These are phyloP conservation scores for Lojkania enalia DNA, from an alignment of 2,329 filamentous ascomycete genomes.

Conservation along the genomic window DNA sequence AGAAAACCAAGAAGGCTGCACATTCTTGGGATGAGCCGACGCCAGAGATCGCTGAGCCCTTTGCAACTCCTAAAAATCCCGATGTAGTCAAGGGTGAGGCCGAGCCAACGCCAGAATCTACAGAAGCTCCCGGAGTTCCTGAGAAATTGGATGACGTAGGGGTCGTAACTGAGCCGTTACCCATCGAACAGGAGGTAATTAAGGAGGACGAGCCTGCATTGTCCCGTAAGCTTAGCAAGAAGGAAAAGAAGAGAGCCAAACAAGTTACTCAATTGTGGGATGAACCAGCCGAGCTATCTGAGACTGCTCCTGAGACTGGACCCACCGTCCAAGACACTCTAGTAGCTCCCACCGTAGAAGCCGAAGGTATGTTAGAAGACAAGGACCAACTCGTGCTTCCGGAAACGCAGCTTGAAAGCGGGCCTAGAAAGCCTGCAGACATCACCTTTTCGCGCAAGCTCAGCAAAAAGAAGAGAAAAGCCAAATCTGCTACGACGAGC, in stretches of 20 bases:
- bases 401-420: too few relatives aligned
- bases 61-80: background rate
- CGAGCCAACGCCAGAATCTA: too few relatives aligned
- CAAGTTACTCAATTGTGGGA: constrained; percentile 8
- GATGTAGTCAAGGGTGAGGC: too few relatives aligned
- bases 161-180: too few relatives aligned
- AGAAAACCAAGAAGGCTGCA: constrained; percentile 9
- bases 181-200: too few relatives aligned
- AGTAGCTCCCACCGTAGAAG: too few relatives aligned
- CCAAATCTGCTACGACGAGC: constrained; percentile 7
- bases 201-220: too few relatives aligned
- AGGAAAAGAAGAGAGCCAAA: constrained; percentile 22
- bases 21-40: constrained; percentile 7
- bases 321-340: background rate
- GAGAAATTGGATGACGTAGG: too few relatives aligned
- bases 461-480: constrained; percentile 47
- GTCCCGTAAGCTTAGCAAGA: constrained; percentile 21
- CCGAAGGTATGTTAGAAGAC: too few relatives aligned
- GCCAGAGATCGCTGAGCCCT: background rate
- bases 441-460: constrained; percentile 29
- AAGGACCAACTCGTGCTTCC: too few relatives aligned
- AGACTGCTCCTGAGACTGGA: background rate
- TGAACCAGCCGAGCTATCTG: constrained; percentile 5
- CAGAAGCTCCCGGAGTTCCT: too few relatives aligned
- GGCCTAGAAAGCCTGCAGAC: too few relatives aligned